phyloP scores from a whole-genome alignment of 176 grass and related monocot genomes.

The Oryza coarctata region DNA sequence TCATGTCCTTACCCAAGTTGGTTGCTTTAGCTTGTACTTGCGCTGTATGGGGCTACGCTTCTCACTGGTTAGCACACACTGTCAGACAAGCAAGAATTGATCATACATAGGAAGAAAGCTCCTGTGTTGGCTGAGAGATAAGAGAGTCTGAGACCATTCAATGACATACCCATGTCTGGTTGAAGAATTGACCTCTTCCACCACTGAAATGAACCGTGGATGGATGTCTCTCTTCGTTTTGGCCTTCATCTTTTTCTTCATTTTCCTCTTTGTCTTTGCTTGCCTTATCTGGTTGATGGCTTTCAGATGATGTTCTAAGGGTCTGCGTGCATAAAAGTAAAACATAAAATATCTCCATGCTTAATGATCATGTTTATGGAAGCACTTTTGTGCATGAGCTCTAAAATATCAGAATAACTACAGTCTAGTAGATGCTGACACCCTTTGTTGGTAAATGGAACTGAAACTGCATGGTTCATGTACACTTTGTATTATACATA shows the following conservation, averaged over 20 bases:
- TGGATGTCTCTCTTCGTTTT: neutral
- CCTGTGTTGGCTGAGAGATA: neutral
- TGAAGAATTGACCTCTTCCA: slow-evolving; percentile 22
- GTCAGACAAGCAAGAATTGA: neutral
- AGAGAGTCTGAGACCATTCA: neutral
- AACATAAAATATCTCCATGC: neutral
- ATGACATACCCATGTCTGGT: slow-evolving; percentile 42
- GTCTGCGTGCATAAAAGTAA: slow-evolving; percentile 10
- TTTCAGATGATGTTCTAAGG: slow-evolving; percentile 28
- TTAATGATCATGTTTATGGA: too few species aligned
- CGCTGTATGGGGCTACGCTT: slow-evolving; percentile 28
- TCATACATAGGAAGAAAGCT: neutral
- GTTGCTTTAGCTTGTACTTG: slow-evolving; percentile 39
- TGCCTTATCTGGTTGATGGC: neutral
- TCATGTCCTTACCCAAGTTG: slow-evolving; percentile 45
- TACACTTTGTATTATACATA: slow-evolving; percentile 37
- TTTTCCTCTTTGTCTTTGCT: neutral
- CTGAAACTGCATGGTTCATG: slow-evolving; percentile 26
- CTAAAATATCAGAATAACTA: neutral
- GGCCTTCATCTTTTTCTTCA: neutral
- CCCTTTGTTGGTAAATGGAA: slow-evolving; percentile 14
- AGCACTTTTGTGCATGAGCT: neutral
- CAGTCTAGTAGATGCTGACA: neutral
- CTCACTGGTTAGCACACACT: slow-evolving; percentile 26
- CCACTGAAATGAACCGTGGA: neutral